phyloP scores from a whole-genome alignment of 1,284 basidiomycete species.

The Ustilago vetiveriae region DNA sequence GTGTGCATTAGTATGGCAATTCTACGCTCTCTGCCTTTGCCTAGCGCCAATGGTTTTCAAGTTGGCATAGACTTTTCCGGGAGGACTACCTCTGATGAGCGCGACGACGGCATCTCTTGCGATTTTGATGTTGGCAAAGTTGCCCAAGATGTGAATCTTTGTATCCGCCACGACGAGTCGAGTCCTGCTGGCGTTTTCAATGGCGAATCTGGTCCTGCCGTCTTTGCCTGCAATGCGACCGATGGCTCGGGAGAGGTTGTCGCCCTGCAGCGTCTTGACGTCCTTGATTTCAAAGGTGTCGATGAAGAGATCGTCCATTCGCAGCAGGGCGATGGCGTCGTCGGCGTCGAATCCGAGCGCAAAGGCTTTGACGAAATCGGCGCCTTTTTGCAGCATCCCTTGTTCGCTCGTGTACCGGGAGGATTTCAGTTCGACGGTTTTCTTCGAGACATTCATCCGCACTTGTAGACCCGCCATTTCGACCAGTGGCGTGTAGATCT shows the following conservation, averaged over 20 bases:
- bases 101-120: slow-evolving; percentile 95
- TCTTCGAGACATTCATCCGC: slow-evolving; percentile 90
- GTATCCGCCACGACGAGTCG: slow-evolving; percentile 96
- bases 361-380: slow-evolving; percentile 96
- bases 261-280: slow-evolving; percentile 95
- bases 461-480: slow-evolving; percentile 94
- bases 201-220: slow-evolving; percentile 97
- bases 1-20: too few species aligned
- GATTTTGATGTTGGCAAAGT: slow-evolving; percentile 96
- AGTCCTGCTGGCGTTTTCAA: slow-evolving; percentile 94
- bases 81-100: slow-evolving; percentile 91
- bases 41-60: slow-evolving; percentile 81
- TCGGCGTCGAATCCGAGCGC: slow-evolving; percentile 84
- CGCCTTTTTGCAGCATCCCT: slow-evolving; percentile 85
- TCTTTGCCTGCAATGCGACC: slow-evolving; percentile 98
- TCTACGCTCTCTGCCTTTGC: slow-evolving; percentile 81
- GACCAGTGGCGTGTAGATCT: slow-evolving; percentile 93
- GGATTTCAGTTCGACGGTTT: slow-evolving; percentile 92
- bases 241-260: slow-evolving; percentile 94
- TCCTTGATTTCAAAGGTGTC: slow-evolving; percentile 98
- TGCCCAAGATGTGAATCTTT: slow-evolving; percentile 94
- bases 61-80: slow-evolving; percentile 88
- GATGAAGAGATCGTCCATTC: slow-evolving; percentile 95
- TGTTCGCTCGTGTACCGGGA: slow-evolving; percentile 80
- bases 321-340: slow-evolving; percentile 93